phyloP scores from a whole-genome alignment of 2,329 filamentous ascomycete genomes.

The Botryotinia calthae region DNA sequence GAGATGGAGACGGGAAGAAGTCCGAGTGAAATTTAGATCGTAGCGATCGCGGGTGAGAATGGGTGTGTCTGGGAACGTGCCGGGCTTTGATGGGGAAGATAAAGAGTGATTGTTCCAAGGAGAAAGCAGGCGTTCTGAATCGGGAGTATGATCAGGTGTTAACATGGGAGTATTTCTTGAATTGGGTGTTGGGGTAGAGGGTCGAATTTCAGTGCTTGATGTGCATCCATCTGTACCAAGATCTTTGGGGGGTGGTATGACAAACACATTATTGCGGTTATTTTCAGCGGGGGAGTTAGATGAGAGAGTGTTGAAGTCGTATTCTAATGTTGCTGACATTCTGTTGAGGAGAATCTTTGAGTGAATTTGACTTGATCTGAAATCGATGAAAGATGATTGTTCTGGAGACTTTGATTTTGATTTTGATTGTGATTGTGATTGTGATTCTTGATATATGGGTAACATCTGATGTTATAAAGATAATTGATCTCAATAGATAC shows the following conservation, averaged over 20 bases:
- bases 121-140: no score
- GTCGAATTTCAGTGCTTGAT: neutral
- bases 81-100: no score
- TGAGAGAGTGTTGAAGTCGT: no score
- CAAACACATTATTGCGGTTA: neutral
- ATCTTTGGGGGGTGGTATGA: neutral
- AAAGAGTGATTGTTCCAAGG: no score
- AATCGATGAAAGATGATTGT: neutral
- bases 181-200: neutral
- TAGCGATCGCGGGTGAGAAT: neutral
- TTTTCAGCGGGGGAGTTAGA: rapidly evolving
- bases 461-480: no score
- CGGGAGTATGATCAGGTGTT: neutral
- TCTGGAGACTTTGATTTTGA: neutral
- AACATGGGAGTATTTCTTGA: neutral
- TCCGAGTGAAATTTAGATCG: neutral
- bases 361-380: no score
- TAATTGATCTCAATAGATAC: no score
- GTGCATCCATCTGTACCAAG: neutral
- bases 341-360: neutral
- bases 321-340: neutral
- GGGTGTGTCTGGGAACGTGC: neutral
- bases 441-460: neutral
- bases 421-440: no score
- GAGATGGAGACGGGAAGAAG: neutral